Base-by-base conservation (phyloP, 2,329 filamentous ascomycete species). In the Verticillium nonalfalfae region DNA sequence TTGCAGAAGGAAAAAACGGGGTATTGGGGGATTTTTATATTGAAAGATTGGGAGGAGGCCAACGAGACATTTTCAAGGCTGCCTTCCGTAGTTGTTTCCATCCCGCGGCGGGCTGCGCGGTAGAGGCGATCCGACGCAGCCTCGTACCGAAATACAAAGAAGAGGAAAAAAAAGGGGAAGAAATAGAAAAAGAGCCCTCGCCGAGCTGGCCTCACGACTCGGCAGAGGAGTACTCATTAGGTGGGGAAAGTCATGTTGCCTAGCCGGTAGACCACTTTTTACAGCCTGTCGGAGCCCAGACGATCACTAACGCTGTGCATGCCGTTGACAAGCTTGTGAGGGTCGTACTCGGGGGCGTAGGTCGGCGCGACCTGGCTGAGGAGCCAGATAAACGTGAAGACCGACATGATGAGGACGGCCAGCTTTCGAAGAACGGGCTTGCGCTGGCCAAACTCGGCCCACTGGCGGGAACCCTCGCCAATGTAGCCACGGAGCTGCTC, bases 401-500 rank as follows among this genome's bases (percentile, higher is more conserved):
- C 73, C 21, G 84, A 81, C 33, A 83, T 76, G 59, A 81, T 84
- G 63, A 94, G 85, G 68, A 95, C 80, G 65, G 91, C 79, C 59
- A 93, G 75, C 79, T 94, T 93, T 78, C 93, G 90, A 70, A 90
- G 81, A 56, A 87, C 84, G 13, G 93, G 93, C 72, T 89, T 89
- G 66, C 82, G 83, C 69, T 86, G 86, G 62, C 93, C 93, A 68
- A 95, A 93, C 71, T 97, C 93, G 59, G 90, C 89, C 93, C 93
- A 96, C 64, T 88, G 85, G 73, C 92, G 90, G 71, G 83, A 82
- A 60, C 83, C 89, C 68, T 93, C 88, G 64, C 82, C 81, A 63
- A 89, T 77, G 74, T 94, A 92, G 72, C 89, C 89, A 82, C 90
- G 93, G 72, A 97, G 79, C 75, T 92, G 90, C 63, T 96, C 92